Percentiles rank a stretch among this genome's conserved stretches.
Conservation (phyloP, 805 yeast genomes). For the Ogataea pilisensis region DNA sequence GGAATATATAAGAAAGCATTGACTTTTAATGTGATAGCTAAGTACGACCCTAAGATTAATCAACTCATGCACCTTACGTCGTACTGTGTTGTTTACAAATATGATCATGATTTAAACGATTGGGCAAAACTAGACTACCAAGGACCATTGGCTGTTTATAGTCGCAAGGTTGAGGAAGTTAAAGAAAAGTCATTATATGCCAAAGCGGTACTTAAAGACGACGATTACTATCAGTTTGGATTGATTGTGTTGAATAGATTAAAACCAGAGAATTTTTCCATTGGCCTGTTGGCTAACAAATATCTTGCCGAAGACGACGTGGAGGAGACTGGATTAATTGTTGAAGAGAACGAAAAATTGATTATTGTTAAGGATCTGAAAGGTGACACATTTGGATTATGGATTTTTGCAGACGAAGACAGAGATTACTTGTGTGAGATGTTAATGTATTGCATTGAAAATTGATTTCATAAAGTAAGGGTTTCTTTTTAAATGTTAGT, state of each 20-base stretch:
- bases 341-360: slow-evolving; percentile 65
- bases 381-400: slow-evolving; percentile 72
- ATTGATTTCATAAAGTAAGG: too few species aligned
- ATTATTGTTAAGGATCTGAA: slow-evolving; percentile 63
- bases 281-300: slow-evolving; percentile 61
- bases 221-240: slow-evolving; percentile 55
- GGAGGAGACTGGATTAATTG: slow-evolving; percentile 46
- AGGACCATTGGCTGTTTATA: slow-evolving; percentile 65
- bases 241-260: slow-evolving; percentile 63
- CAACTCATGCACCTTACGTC: slow-evolving; percentile 66
- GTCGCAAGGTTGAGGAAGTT: slow-evolving; percentile 21
- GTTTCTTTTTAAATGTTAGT: too few species aligned
- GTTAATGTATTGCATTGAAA: slow-evolving; percentile 27
- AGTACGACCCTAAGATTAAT: slow-evolving; percentile 70
- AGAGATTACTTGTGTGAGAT: slow-evolving; percentile 53
- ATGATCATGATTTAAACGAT: slow-evolving; percentile 50
- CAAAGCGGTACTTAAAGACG: slow-evolving; percentile 33
- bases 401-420: slow-evolving; percentile 71
- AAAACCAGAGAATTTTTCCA: slow-evolving; percentile 65
- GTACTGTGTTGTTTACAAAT: slow-evolving; percentile 68
- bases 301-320: slow-evolving; percentile 27
- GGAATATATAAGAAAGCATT: slow-evolving; percentile 65
- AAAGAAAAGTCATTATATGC: slow-evolving; percentile 3
- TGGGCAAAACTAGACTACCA: slow-evolving; percentile 70
- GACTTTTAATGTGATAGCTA: slow-evolving; percentile 70